phyloP scores from a whole-genome alignment of 257 asterid genomes.

The Solanum arcanum region DNA sequence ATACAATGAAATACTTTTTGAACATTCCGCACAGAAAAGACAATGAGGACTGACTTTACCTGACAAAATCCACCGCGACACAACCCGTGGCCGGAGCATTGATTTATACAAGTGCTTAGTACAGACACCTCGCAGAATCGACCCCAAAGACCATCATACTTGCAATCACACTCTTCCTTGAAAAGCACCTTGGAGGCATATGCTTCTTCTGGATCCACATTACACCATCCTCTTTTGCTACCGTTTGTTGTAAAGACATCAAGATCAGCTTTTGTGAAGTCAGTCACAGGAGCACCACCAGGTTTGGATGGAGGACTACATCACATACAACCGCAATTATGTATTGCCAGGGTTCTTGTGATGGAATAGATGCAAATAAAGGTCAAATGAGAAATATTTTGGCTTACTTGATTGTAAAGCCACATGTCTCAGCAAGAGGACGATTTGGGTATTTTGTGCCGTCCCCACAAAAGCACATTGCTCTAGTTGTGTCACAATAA shows the following conservation, averaged over 20 bases:
- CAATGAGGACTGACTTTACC: constrained; percentile 31
- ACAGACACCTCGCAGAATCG: constrained; percentile 84
- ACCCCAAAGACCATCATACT: constrained; percentile 89
- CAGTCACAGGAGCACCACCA: constrained; percentile 38
- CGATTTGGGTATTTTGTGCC: constrained; percentile 95
- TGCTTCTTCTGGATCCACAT: constrained; percentile 77
- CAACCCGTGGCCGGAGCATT: constrained; percentile 69
- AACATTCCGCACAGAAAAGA: not conserved
- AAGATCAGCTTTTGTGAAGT: constrained; percentile 58
- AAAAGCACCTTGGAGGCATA: constrained; percentile 42
- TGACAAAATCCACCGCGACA: constrained; percentile 97
- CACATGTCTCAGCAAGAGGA: constrained; percentile 80
- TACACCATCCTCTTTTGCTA: constrained; percentile 83
- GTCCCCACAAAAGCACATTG: constrained; percentile 98
- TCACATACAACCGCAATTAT: constrained; percentile 1
- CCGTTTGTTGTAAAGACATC: constrained; percentile 61
- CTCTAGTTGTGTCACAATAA: constrained; percentile 76
- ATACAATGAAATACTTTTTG: not conserved
- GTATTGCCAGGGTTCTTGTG: not conserved
- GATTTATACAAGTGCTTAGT: constrained; percentile 69
- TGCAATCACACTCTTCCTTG: constrained; percentile 94
- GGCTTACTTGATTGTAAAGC: constrained; percentile 70
- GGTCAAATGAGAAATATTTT: not conserved
- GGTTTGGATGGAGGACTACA: constrained; percentile 64
- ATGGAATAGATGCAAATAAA: not conserved